phyloP scores from a whole-genome alignment of 129 eudicot genomes.

The Flaveria robusta region DNA sequence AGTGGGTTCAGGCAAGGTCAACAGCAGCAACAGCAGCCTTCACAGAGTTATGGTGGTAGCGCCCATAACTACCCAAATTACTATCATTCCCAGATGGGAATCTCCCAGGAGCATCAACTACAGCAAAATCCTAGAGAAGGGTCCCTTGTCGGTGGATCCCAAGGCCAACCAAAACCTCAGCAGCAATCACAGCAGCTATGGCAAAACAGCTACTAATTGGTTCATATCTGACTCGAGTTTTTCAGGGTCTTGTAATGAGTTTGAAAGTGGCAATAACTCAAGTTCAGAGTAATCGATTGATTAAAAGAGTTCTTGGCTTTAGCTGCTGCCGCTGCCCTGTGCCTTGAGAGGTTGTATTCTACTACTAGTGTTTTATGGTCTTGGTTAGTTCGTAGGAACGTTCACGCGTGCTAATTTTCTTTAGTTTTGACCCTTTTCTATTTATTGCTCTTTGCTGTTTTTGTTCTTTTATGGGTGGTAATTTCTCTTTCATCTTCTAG shows the following conservation, averaged over 20 bases:
- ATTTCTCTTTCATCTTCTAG: conserved; percentile 17
- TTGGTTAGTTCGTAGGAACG: conserved; percentile 61
- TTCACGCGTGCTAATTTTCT: conserved; percentile 50
- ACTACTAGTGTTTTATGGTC: conserved; percentile 39
- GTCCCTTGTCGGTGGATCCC: conserved; percentile 61
- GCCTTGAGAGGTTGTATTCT: conserved; percentile 66
- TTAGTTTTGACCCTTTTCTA: conserved; percentile 35
- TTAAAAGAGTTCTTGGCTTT: conserved; percentile 18
- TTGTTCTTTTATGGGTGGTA: conserved; percentile 6
- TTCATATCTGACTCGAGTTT: conserved; percentile 45
- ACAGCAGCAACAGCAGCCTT: conserved; percentile 63
- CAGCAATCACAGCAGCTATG: conserved; percentile 86
- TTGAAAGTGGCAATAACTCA: conserved; percentile 50
- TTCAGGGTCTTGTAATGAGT: conserved; percentile 75
- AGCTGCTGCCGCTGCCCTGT: conserved; percentile 63
- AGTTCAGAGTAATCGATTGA: conserved; percentile 23
- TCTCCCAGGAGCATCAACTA: conserved; percentile 69
- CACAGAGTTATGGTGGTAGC: conserved; percentile 57
- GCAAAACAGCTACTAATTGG: conserved; percentile 76
- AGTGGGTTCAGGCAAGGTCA: conserved; percentile 79
- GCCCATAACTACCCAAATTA: conserved; percentile 65
- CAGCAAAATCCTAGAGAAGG: conserved; percentile 76
- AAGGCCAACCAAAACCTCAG: conserved; percentile 81
- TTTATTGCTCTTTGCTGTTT: conserved; percentile 1
- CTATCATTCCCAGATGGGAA: conserved; percentile 78